Evolutionary conservation across 768 basidiomycete genomes (phyloP).

Genomic region (Pholiota molesta): DNA sequence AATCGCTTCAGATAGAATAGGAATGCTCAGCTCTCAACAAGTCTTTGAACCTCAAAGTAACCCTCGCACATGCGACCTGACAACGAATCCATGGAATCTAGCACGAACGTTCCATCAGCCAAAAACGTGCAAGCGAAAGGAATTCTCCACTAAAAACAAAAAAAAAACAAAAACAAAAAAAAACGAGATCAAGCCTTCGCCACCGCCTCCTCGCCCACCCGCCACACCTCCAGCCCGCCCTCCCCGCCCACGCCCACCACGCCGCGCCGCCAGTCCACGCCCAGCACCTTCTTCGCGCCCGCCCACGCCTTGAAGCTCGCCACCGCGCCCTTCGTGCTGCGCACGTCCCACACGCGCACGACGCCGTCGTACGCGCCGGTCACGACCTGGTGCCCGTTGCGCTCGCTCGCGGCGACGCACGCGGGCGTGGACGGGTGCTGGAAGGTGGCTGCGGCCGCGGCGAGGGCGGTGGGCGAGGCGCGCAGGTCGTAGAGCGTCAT

Average conservation of each 20-base stretch:
- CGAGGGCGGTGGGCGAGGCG: slow-evolving; percentile 30
- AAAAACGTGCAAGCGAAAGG: too few relatives aligned
- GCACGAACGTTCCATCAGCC: too few relatives aligned
- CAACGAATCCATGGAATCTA: too few relatives aligned
- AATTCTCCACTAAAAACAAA: too few relatives aligned
- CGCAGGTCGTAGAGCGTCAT: slow-evolving; percentile 74
- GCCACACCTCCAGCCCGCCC: slow-evolving; percentile 69
- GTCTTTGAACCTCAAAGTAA: too few relatives aligned
- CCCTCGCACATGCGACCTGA: too few relatives aligned
- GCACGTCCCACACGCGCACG: slow-evolving; percentile 77
- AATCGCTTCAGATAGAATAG: too few relatives aligned
- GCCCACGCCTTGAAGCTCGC: slow-evolving; percentile 67
- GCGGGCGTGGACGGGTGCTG: slow-evolving; percentile 70
- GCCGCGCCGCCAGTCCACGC: slow-evolving; percentile 59
- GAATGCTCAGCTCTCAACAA: too few relatives aligned
- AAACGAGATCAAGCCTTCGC: background rate
- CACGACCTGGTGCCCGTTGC: slow-evolving; percentile 53
- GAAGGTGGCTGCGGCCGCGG: slow-evolving; percentile 44
- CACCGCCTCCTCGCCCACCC: slow-evolving; percentile 40
- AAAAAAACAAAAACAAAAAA: too few relatives aligned
- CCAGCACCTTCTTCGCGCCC: slow-evolving; percentile 57
- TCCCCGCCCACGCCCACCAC: slow-evolving; percentile 65
- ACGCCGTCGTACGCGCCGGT: slow-evolving; percentile 81
- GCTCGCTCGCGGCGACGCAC: slow-evolving; percentile 43
- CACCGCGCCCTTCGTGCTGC: slow-evolving; percentile 67